These are phyloP conservation scores for Ampelomyces quisqualis DNA, from an alignment of 2,329 filamentous ascomycete genomes.

Conservation along the genomic window DNA sequence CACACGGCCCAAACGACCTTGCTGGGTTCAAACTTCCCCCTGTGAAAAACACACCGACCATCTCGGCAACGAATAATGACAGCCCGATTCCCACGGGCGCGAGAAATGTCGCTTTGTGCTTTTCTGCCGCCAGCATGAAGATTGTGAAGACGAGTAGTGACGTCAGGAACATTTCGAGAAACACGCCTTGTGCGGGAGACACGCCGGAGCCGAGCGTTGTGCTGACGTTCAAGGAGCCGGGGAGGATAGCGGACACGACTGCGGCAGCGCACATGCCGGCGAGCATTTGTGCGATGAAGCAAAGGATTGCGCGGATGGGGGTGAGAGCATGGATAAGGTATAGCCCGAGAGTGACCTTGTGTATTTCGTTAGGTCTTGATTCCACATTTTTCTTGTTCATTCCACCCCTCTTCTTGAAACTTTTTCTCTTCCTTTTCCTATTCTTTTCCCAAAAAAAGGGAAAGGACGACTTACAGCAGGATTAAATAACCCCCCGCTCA, in stretches of 20 bases:
- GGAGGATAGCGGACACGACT: conserved; percentile 41
- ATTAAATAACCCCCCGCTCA: conserved; percentile 44
- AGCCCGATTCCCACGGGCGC: conserved; percentile 73
- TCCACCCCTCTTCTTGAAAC: not conserved
- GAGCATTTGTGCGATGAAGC: conserved; percentile 41
- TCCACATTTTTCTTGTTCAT: not conserved
- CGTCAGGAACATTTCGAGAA: conserved; percentile 46
- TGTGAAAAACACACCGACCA: conserved; percentile 51
- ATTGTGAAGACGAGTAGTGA: conserved; percentile 46
- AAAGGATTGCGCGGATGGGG: conserved; percentile 28
- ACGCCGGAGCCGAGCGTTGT: conserved; percentile 39
- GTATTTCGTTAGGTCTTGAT: not conserved
- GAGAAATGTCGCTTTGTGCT: conserved; percentile 70
- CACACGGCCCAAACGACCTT: conserved; percentile 45
- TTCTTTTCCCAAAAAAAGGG: not conserved
- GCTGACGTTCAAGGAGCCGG: conserved; percentile 36
- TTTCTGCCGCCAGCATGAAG: conserved; percentile 68
- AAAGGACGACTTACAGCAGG: conserved; percentile 37
- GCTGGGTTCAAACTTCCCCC: conserved; percentile 48
- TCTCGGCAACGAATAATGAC: conserved; percentile 63
- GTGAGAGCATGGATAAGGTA: conserved; percentile 37
- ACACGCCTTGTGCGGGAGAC: conserved; percentile 37
- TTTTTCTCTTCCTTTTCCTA: conserved; percentile 1
- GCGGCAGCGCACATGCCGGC: conserved; percentile 41
- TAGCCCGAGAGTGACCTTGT: conserved; percentile 41